Percentiles rank a stretch among this genome's conserved stretches.
Conservation (phyloP, 371 early-diverging fungal genomes). For the Actinomortierella ambigua region DNA sequence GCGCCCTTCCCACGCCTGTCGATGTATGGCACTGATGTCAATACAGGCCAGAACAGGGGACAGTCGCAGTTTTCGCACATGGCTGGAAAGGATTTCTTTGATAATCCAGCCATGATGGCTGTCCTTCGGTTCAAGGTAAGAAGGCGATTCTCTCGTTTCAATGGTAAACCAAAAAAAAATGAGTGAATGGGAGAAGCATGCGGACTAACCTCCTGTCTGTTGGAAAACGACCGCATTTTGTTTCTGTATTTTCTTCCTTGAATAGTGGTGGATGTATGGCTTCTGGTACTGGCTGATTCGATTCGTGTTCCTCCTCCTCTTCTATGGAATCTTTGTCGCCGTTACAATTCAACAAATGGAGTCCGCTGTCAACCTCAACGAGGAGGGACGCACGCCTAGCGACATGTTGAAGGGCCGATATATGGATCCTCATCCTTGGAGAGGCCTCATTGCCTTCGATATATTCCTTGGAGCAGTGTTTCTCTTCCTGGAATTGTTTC, state of each 20-base stretch:
- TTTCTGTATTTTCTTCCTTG: too few species aligned
- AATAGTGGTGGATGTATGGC: conserved; percentile 17
- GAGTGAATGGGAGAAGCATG: too few species aligned
- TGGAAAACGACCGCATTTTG: too few species aligned
- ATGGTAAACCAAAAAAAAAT: conserved; percentile 1
- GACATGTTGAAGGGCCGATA: neutral
- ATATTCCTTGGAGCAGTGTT: conserved; percentile 20
- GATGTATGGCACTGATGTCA: conserved; percentile 36
- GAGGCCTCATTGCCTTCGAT: too few species aligned
- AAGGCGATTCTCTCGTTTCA: too few species aligned
- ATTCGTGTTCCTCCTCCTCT: conserved; percentile 19
- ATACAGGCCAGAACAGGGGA: conserved; percentile 2
- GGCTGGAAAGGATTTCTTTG: conserved; percentile 43
- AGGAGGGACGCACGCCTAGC: neutral
- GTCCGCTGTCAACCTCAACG: neutral
- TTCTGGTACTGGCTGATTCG: conserved; percentile 30
- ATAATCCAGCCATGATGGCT: conserved; percentile 45
- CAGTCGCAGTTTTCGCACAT: conserved; percentile 39
- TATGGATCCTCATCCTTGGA: conserved; percentile 4
- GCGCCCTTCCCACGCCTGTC: conserved; percentile 45
- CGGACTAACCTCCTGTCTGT: too few species aligned
- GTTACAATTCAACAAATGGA: conserved; percentile 27
- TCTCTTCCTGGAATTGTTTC: conserved; percentile 19
- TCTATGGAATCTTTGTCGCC: conserved; percentile 21
- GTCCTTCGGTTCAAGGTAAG: conserved; percentile 29